A percentile compares a stretch with the other conserved stretches of the same genome.
Evolutionary conservation across 306 rosid genomes (phyloP).

Genomic region (Sesbania bispinosa): DNA sequence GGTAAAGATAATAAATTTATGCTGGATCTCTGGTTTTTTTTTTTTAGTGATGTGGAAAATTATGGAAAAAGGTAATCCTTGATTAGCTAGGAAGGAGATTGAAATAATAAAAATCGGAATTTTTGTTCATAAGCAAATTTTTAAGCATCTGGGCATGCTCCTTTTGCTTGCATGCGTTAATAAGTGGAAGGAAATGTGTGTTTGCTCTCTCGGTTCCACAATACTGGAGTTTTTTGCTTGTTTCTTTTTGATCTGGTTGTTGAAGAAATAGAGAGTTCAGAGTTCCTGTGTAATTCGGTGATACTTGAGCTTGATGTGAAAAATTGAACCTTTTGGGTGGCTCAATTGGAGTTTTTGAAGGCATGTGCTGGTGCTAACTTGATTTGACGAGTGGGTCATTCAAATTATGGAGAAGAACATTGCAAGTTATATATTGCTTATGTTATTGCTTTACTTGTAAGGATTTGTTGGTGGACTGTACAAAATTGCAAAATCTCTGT

Average conservation of each 20-base stretch:
- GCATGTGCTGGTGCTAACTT: not conserved
- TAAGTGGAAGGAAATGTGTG: not conserved
- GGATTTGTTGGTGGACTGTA: not conserved
- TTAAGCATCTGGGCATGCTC: not conserved
- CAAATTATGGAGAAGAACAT: not conserved
- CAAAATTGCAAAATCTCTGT: not conserved
- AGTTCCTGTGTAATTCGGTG: not conserved
- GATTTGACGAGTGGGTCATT: not conserved
- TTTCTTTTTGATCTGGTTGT: conserved; percentile 8
- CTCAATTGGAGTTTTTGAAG: not conserved
- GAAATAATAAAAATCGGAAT: not conserved
- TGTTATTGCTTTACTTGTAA: not conserved
- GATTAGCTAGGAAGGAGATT: not conserved
- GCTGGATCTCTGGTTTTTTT: conserved; percentile 3
- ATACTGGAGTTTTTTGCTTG: not conserved
- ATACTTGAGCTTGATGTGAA: not conserved
- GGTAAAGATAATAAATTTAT: not conserved
- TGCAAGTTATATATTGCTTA: not conserved
- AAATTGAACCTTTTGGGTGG: not conserved
- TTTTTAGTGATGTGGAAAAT: not conserved
- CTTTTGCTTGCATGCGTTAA: conserved; percentile 19
- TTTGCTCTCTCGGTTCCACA: not conserved
- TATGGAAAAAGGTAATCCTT: not conserved
- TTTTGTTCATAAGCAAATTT: not conserved
- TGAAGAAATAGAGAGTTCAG: not conserved